Conservation (phyloP, 2,329 filamentous ascomycete species). For the Arthrobotrys iridis region DNA sequence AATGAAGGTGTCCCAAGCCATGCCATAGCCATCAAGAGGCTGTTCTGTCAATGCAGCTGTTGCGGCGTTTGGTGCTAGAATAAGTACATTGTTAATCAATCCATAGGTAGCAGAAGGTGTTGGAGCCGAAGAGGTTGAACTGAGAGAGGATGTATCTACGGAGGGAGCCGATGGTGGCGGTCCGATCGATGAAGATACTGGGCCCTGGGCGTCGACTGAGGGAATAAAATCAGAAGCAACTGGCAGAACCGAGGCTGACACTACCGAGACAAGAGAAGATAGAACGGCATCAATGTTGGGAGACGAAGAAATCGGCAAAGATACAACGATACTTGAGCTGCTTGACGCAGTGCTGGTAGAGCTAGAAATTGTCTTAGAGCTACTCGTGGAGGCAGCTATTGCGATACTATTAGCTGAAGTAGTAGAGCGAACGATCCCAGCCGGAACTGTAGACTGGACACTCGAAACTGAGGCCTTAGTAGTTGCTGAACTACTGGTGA, state of each 20-base stretch:
- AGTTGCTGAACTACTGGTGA: slow-evolving; percentile 26
- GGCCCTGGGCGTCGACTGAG: slow-evolving; percentile 9
- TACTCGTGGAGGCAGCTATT: background rate
- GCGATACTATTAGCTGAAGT: background rate
- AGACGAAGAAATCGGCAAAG: slow-evolving; percentile 4
- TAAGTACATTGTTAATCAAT: slow-evolving; percentile 30
- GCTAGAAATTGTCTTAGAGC: background rate
- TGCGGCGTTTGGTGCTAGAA: slow-evolving; percentile 16
- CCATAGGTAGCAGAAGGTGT: slow-evolving; percentile 18
- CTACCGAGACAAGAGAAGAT: slow-evolving; percentile 18
- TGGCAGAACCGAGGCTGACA: slow-evolving; percentile 18
- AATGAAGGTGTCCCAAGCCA: slow-evolving; percentile 68
- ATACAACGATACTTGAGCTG: too few species aligned
- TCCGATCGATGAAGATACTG: slow-evolving; percentile 11
- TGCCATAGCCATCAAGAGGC: slow-evolving; percentile 69
- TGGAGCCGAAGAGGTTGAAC: slow-evolving; percentile 11
- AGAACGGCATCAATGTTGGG: slow-evolving; percentile 16
- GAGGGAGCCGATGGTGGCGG: slow-evolving; percentile 33
- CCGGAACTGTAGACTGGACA: slow-evolving; percentile 33
- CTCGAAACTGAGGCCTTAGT: slow-evolving; percentile 18
- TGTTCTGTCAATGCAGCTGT: slow-evolving; percentile 23
- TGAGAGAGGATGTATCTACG: background rate
- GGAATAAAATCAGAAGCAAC: slow-evolving; percentile 18
- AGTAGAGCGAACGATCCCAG: slow-evolving; percentile 29
- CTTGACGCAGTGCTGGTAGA: background rate